Evolutionary conservation across 164 flowering plant species (phyloP), one percentile per base, ranked within the genome.

Genomic region (Berberis thunbergii): DNA sequence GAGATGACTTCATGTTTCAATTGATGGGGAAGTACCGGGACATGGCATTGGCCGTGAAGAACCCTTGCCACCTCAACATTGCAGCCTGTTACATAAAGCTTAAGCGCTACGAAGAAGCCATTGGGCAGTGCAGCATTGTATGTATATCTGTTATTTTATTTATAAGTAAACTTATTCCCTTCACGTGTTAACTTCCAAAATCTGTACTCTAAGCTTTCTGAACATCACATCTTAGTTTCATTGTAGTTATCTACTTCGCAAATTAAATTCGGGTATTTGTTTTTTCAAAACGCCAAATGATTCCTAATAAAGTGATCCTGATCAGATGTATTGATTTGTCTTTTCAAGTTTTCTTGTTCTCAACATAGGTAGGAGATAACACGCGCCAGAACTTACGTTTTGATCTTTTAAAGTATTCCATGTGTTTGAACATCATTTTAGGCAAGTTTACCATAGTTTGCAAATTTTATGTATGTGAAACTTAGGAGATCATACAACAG

Each of bases 1-100:
- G 96, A 52, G 96, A 89, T 71, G 97, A 94, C 68, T 91, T 94
- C 80, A 94, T 94, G 97, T 89, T 94, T 78, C 96, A 91, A 73
- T 75, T 91, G 74, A 91, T 84, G 71, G 99, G n/a, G 26, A 94
- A 89, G 78, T 87, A 85, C 55, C 71, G 85, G 38, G 93, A 89
- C 75, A 91, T 89, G 97, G 99, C 97, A 62, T 64, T 94, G 80
- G 96, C 93, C 63, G 99, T 91, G 43, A 91, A 91, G 75, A 94
- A 91, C 75, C 97, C 99, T 5, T 91, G 96, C 74, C 99, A 91
- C 72, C 91, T 94, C 62, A 94, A 94, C 81, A 86, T 85, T 80
- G 89, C 99, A 54, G 96, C 93, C 10, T 86, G 96, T 64, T 72
- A 86, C 54, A 86, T 94, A 79, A 94, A 87, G 89, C 90, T 89